Percentiles rank a stretch among this genome's conserved stretches.
These are phyloP conservation scores for Myrica gale DNA, from an alignment of 306 rosid species.

Conservation along the genomic window DNA sequence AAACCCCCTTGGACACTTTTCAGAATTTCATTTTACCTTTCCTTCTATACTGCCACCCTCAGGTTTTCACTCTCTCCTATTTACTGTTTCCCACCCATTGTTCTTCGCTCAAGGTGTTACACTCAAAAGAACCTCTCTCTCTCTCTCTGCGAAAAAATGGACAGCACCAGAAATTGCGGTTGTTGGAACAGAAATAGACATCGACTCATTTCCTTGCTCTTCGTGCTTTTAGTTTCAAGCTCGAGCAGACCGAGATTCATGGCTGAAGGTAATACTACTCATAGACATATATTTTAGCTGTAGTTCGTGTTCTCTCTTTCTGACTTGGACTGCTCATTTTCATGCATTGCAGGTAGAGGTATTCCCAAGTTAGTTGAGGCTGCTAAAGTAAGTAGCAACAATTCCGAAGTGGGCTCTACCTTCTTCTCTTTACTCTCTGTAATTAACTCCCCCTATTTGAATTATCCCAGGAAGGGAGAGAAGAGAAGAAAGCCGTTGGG, in stretches of 20 bases:
- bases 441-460: not conserved
- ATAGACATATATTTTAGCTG: not conserved
- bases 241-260: slow-evolving; percentile 35
- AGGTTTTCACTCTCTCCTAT: slow-evolving; percentile 18
- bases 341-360: slow-evolving; percentile 51
- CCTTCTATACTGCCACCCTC: slow-evolving; percentile 37
- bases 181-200: slow-evolving; percentile 49
- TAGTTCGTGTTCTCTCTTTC: not conserved
- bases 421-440: not conserved
- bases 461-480: slow-evolving; percentile 30
- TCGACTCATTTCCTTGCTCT: slow-evolving; percentile 28
- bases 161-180: slow-evolving; percentile 41
- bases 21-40: slow-evolving; percentile 42
- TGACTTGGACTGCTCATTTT: slow-evolving; percentile 5
- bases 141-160: slow-evolving; percentile 43
- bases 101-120: slow-evolving; percentile 36
- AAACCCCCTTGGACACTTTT: slow-evolving; percentile 31
- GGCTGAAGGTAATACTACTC: slow-evolving; percentile 55
- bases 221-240: slow-evolving; percentile 48
- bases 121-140: slow-evolving; percentile 28
- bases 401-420: not conserved
- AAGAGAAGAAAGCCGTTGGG: slow-evolving; percentile 22
- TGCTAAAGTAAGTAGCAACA: slow-evolving; percentile 36
- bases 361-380: slow-evolving; percentile 40
- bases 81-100: slow-evolving; percentile 32